These are phyloP conservation scores for Exophiala aquamarina DNA, from an alignment of 2,329 filamentous ascomycete species.

Conservation along the genomic window DNA sequence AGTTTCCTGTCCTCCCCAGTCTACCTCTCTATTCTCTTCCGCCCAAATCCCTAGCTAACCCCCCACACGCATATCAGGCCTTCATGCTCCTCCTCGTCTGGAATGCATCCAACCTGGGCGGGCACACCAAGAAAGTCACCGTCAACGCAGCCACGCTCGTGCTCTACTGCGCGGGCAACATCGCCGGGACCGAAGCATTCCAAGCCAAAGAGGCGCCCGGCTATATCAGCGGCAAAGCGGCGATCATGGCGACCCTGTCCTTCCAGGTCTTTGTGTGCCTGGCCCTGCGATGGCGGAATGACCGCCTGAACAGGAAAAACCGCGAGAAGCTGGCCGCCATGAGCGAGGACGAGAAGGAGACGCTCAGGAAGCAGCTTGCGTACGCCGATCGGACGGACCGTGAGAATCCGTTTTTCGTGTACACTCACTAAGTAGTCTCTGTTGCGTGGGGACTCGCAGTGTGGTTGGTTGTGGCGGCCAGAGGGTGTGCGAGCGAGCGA, in stretches of 20 bases:
- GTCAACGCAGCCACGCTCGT: slow-evolving; percentile 47
- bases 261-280: slow-evolving; percentile 33
- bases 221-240: slow-evolving; percentile 42
- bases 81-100: slow-evolving; percentile 48
- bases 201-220: slow-evolving; percentile 41
- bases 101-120: slow-evolving; percentile 49
- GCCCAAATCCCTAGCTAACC: too few relatives aligned
- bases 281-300: slow-evolving; percentile 32
- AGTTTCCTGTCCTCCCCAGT: too few relatives aligned
- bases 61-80: slow-evolving; percentile 14
- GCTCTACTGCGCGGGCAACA: slow-evolving; percentile 44
- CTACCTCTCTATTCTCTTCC: too few relatives aligned
- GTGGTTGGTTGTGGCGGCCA: too few relatives aligned
- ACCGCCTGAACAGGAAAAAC: slow-evolving; percentile 33
- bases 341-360: slow-evolving; percentile 31
- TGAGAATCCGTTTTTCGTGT: slow-evolving; percentile 31
- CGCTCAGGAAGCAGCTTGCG: slow-evolving; percentile 30
- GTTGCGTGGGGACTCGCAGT: too few relatives aligned
- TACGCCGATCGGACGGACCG: slow-evolving; percentile 32
- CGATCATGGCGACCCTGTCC: slow-evolving; percentile 32
- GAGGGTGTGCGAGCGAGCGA: too few relatives aligned
- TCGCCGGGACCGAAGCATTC: slow-evolving; percentile 46
- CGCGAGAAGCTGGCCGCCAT: slow-evolving; percentile 29
- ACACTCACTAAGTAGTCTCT: slow-evolving; percentile 29
- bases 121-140: slow-evolving; percentile 53